Evolutionary conservation across 768 basidiomycete species (phyloP), one percentile per base, ranked within the genome.

Genomic region (Ephemerocybe angulata): DNA sequence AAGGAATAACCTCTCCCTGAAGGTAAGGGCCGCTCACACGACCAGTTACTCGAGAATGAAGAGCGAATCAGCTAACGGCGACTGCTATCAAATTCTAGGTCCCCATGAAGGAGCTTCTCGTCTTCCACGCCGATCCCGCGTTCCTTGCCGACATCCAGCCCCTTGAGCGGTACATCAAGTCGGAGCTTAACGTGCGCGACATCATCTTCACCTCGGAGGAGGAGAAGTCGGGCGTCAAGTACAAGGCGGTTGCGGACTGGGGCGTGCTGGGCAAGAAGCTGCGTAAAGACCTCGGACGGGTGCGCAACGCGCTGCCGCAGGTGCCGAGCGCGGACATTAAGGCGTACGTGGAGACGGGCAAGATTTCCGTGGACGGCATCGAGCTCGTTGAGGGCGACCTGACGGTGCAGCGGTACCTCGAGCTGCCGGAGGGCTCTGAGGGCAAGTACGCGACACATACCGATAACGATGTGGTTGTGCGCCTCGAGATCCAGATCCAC

Each of bases 191-290:
- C 72, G 85, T 98, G 55, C 91, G 93, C 24, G 86, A 91, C 60
- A 75, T 99, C 62, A 69, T 90, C 58, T 91, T 97, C 79, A 94
- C 87, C 52, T 88, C 88, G 1, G 90, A 97, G 66, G 97, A 98
- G 70, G 72, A 77, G 12, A 70, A 81, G 28, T 92, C 93, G 30
- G 93, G 95, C 22, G 88, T 98, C 61, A 84, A 84, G 58, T 98
- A 98, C 78, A 85, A 85, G 52, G 95, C 87, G 4, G 86, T 87
- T 27, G 96, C 97, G 10, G 97, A 99, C 73, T 98, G 93, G 92
- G 78, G 84, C n/a, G 87, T 91, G 13, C 81, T 99, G 49, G 97
- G 97, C 47, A 84, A 85, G 63, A 98, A 97, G 72, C 79, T 99
- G 48, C 85, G 96, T 59, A 97, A 93, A 67, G 93, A 98, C 69